A percentile compares a stretch with the other conserved stretches of the same genome.
Evolutionary conservation across 441 rosid genomes (phyloP).

Genomic region (Eruca vesicaria): DNA sequence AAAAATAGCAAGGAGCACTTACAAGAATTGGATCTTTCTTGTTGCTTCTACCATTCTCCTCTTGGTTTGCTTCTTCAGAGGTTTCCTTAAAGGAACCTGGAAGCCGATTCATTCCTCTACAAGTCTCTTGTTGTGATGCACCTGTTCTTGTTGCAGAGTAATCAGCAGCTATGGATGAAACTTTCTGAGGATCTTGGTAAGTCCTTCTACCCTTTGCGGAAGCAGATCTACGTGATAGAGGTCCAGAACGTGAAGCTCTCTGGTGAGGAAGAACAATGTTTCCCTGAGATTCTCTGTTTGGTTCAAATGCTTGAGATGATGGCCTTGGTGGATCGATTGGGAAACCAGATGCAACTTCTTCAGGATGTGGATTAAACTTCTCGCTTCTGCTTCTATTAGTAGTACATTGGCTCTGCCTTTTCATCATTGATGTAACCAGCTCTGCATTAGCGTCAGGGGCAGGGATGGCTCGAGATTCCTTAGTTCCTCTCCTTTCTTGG

Average conservation of each 20-base stretch:
- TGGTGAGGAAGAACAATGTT: constrained; percentile 47
- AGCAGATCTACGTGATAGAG: constrained; percentile 74
- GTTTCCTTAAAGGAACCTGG: constrained; percentile 92
- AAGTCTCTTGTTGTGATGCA: constrained; percentile 49
- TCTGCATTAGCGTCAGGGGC: constrained; percentile 99
- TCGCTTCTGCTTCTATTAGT: constrained; percentile 90
- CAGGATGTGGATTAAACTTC: constrained; percentile 94
- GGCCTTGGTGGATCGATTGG: constrained; percentile 90
- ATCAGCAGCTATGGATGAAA: constrained; percentile 51
- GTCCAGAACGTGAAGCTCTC: constrained; percentile 95
- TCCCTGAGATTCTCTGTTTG: constrained; percentile 55
- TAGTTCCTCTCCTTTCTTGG: constrained; percentile 66
- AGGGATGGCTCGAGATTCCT: constrained; percentile 88
- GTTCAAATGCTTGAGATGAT: constrained; percentile 71
- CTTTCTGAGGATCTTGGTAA: constrained; percentile 58
- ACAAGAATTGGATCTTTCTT: constrained; percentile 78
- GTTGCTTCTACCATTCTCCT: constrained; percentile 62
- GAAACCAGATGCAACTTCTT: constrained; percentile 96
- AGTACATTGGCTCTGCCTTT: constrained; percentile 69
- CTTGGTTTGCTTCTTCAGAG: constrained; percentile 58
- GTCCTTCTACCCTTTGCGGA: constrained; percentile 71
- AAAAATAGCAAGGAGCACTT: constrained; percentile 32
- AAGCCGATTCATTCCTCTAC: constrained; percentile 68
- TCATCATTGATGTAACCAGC: constrained; percentile 83
- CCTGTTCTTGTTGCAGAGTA: constrained; percentile 66